Conservation (phyloP, 2,329 filamentous ascomycete species). For the Neofusicoccum cordaticola region DNA sequence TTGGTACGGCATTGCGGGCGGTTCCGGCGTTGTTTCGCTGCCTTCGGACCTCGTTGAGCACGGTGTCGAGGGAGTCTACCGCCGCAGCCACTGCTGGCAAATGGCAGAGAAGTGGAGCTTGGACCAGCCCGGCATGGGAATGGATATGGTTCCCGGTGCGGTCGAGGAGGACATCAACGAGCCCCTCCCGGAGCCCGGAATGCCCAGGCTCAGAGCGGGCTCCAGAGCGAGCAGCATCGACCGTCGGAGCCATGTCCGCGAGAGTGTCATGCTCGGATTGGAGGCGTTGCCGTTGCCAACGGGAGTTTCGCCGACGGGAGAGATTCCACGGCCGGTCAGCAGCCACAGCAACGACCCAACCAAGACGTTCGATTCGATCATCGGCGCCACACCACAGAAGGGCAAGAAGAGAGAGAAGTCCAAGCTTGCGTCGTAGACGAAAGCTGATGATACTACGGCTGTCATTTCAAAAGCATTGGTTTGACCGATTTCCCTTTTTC, state of each 20-base stretch:
- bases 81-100: conserved; percentile 67
- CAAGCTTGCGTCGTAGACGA: conserved; percentile 6
- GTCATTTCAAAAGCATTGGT: neutral
- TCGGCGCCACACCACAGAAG: conserved; percentile 5
- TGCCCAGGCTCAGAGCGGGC: neutral
- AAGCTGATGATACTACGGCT: neutral
- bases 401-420: conserved; percentile 16
- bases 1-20: conserved; percentile 73
- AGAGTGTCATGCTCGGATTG: conserved; percentile 45
- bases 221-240: conserved; percentile 13
- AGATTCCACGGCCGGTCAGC: conserved; percentile 27
- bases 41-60: conserved; percentile 65
- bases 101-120: conserved; percentile 61
- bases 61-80: conserved; percentile 66
- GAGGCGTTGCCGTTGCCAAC: conserved; percentile 47
- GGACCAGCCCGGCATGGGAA: conserved; percentile 28
- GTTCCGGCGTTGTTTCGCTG: conserved; percentile 58
- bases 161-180: conserved; percentile 33
- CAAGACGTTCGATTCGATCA: conserved; percentile 50
- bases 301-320: conserved; percentile 37
- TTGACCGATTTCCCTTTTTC: neutral
- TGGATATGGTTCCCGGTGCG: conserved; percentile 29
- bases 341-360: conserved; percentile 35
- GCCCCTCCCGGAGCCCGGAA: conserved; percentile 30
- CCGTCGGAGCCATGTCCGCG: conserved; percentile 23